Evolutionary conservation across 352 stramenopile species (phyloP).

Genomic region (Peronospora tabacina): DNA sequence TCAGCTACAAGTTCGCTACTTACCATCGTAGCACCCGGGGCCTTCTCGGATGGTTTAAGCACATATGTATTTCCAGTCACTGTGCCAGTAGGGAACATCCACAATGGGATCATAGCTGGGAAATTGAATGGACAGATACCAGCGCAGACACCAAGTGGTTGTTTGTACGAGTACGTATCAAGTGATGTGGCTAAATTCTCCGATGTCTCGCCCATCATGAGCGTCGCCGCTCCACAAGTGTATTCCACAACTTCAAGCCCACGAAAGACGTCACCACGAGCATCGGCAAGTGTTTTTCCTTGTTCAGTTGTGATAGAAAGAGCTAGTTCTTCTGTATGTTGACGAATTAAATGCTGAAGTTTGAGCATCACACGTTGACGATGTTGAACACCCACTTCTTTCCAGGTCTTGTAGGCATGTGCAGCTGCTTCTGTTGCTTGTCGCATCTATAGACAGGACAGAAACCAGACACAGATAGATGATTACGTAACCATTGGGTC

Average conservation of each 20-base stretch:
- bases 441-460: conserved; percentile 52
- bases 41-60: conserved; percentile 94
- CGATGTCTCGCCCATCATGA: conserved; percentile 94
- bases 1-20: neutral
- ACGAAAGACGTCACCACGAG: conserved; percentile 94
- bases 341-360: conserved; percentile 91
- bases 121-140: conserved; percentile 95
- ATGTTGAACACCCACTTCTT: conserved; percentile 89
- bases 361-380: conserved; percentile 94
- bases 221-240: conserved; percentile 61
- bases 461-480: neutral
- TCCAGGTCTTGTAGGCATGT: conserved; percentile 90
- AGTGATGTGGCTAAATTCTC: conserved; percentile 88
- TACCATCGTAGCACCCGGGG: conserved; percentile 83
- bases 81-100: conserved; percentile 86
- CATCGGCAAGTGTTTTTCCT: conserved; percentile 91
- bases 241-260: conserved; percentile 87
- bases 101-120: conserved; percentile 95
- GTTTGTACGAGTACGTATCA: conserved; percentile 94
- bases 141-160: conserved; percentile 91
- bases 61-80: conserved; percentile 95
- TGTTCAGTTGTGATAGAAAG: conserved; percentile 91
- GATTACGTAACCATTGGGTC: neutral
- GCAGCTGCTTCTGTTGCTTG: conserved; percentile 66
- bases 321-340: conserved; percentile 92